Base-by-base conservation (phyloP, 768 basidiomycete genomes). In the Lyophyllum atratum region DNA sequence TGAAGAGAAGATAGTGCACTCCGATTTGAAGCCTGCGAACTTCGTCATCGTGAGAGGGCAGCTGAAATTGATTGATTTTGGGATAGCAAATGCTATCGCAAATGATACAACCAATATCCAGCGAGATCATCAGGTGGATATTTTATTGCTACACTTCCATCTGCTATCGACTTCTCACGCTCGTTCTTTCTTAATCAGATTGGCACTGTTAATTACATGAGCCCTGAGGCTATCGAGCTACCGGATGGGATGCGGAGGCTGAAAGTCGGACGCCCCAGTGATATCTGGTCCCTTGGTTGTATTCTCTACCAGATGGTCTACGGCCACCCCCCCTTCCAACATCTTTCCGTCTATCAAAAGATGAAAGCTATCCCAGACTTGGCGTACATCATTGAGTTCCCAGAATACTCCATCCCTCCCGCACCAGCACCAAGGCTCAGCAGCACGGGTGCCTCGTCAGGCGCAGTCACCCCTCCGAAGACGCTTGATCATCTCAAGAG, bases 281-380 rank as follows among this genome's bases (percentile, higher is more conserved):
- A 99, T 70, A 93, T 99, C 40, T 99, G 96, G 96, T 97, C 95
- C 2, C 78, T 99, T 2, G 96, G 96, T 1, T 96, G 94, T 72
- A 99, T 99, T 67, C 80, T 98, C 29, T 98, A 99, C 74, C 96
- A 99, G 68, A 98, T 99, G 94, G 84, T 98, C 11, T 98, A 98
- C 66, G 94, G 96, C 17, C 85, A 86, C 19, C 90, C 94, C 0
- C 96, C 96, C 2, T 99, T 98, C 79, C 86, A 91, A 37, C 86
- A 90, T 60, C 81, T 96, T 19, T 83, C 85, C 4, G 81, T 95
- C 34, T 85, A 84, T 48, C 88, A 92, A 65, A 98, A 97, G 76
- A 95, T 98, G 91, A 89, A 88, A 62, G 91, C 91, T 8, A 99
- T 99, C 64, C 92, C 93, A 10, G 89, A 95, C 71, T 74, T 82